These are phyloP conservation scores for Udeniomyces megalosporus DNA, from an alignment of 768 basidiomycete species.

Conservation along the genomic window DNA sequence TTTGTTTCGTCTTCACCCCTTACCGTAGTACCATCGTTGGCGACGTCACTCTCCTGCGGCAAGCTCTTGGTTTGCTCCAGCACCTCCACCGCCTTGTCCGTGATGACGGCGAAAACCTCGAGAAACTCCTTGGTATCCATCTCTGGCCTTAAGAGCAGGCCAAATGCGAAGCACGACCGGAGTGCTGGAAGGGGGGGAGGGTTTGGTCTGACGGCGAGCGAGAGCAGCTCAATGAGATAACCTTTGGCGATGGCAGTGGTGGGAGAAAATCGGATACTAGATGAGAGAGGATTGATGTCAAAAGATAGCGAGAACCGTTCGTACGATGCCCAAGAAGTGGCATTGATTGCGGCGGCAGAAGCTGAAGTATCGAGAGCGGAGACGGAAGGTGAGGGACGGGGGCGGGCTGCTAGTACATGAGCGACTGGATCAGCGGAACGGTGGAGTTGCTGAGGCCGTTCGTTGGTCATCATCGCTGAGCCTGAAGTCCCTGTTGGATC, in stretches of 20 bases:
- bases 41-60: not conserved
- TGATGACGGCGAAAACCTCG: conserved; percentile 27
- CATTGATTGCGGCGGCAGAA: conserved; percentile 21
- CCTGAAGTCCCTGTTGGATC: not conserved
- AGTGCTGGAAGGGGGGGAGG: conserved; percentile 24
- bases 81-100: conserved; percentile 38
- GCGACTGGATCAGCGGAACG: not conserved
- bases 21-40: conserved; percentile 22
- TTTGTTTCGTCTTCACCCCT: not conserved
- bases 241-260: conserved; percentile 43
- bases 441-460: not conserved
- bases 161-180: conserved; percentile 21
- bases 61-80: conserved; percentile 30
- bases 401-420: too few species aligned
- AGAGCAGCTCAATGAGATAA: conserved; percentile 42
- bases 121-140: conserved; percentile 36
- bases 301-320: conserved; percentile 27
- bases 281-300: conserved; percentile 25
- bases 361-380: conserved; percentile 11
- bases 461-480: not conserved
- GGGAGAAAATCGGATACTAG: conserved; percentile 21
- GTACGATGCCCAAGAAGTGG: conserved; percentile 26
- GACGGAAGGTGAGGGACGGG: too few species aligned
- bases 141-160: conserved; percentile 28
- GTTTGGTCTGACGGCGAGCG: conserved; percentile 29